Evolutionary conservation across 352 stramenopile genomes (phyloP), one percentile per base, ranked within the genome.

Genomic region (Phytophthora sp.): DNA sequence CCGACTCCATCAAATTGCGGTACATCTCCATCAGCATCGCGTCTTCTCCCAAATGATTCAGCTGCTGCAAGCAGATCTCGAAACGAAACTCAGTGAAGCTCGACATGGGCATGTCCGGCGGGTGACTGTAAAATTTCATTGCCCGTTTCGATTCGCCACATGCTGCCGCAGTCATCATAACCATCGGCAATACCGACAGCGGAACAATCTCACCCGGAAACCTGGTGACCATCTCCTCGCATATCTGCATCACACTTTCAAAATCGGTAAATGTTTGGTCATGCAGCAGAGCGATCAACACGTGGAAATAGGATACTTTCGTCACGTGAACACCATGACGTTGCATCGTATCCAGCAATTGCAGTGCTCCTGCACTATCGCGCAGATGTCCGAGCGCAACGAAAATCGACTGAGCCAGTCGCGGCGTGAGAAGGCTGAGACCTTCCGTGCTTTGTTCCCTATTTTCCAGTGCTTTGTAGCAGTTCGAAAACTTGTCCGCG

Each of bases 91-190:
- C 77, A 1, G 74, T 84, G 45, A 79, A 88, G 2, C 33, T 38
- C 21, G 63, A 69, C 76, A 90, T 82, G 2, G 59, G 30, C 7
- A 67, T 73, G 15, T 84, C 57, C 1, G 61, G 54, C 2, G 74
- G 66, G 30, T 86, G 76, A 18, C 57, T 57, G 55, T 93, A 91
- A 21, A 90, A 54, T n/a, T 73, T 68, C 82, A 93, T 91, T 24
- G 81, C 85, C 1, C 81, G 77, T 26, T 85, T 51, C 2, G 86
- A 63, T 52, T 85, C 65, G 11, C 74, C 78, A 41, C 79, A 73
- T 63, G 87, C 73, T 6, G 82, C 80, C 11, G 82, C 85, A 27
- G 82, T 74, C 57, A 73, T 76, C 66, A 93, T 76, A 26, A 93
- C 61, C 30, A 77, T 80, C 20, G 82, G 81, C 8, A 84, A 62